Conservation (phyloP, 805 yeast species). For the Candida khao-thaluensis region DNA sequence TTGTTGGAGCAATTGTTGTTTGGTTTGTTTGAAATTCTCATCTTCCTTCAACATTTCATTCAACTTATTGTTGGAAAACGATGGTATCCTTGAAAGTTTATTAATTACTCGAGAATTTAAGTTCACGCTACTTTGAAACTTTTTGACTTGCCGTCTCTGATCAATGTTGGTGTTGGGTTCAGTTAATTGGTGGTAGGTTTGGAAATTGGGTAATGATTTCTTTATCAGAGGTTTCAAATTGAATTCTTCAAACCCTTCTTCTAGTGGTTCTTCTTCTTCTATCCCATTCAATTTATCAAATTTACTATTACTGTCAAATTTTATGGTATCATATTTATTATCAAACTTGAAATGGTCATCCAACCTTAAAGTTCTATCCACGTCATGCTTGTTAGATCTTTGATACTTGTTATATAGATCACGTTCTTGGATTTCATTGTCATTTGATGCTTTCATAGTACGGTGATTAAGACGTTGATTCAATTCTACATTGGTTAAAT, state of each 20-base stretch:
- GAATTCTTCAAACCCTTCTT: slow-evolving; percentile 20
- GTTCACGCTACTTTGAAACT: slow-evolving; percentile 17
- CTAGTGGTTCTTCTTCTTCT: slow-evolving; percentile 35
- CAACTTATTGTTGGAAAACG: slow-evolving; percentile 23
- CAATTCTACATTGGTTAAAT: slow-evolving; percentile 1
- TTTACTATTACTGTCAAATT: neutral
- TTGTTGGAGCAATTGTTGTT: slow-evolving; percentile 29
- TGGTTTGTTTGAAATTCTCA: slow-evolving; percentile 17
- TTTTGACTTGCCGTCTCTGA: slow-evolving; percentile 17
- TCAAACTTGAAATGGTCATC: slow-evolving; percentile 4
- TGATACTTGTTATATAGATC: slow-evolving; percentile 1
- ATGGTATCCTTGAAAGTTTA: slow-evolving; percentile 42
- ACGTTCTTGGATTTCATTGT: slow-evolving; percentile 12
- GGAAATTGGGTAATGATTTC: slow-evolving; percentile 7
- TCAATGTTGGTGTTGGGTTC: neutral
- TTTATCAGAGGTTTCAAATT: slow-evolving; percentile 2
- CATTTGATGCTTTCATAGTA: neutral
- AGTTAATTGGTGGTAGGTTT: neutral
- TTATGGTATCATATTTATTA: slow-evolving; percentile 3
- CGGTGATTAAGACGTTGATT: slow-evolving; percentile 4
- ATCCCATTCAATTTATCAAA: slow-evolving; percentile 21
- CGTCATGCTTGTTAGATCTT: neutral
- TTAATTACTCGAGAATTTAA: slow-evolving; percentile 31
- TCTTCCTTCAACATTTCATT: slow-evolving; percentile 17
- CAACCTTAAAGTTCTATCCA: neutral